Conservation (phyloP, 2,329 filamentous ascomycete genomes). For the Magnaporthiopsis rhizophila region DNA sequence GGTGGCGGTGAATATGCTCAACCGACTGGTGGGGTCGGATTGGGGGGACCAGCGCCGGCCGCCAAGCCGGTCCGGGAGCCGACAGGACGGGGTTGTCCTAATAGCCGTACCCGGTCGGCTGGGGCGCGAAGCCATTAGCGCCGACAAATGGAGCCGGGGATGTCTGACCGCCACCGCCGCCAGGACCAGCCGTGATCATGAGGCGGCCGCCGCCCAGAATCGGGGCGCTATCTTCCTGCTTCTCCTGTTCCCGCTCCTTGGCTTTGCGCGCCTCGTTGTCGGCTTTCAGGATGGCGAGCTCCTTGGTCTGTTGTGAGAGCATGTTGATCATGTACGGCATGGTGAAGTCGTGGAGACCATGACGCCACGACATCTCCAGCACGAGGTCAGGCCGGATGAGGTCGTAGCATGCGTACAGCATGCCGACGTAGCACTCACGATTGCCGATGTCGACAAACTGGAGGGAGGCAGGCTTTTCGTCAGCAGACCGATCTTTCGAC, state of each 20-base stretch:
- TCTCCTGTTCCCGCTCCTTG: slow-evolving; percentile 43
- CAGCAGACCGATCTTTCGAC: slow-evolving; percentile 19
- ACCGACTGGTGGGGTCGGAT: not conserved
- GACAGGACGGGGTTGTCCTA: slow-evolving; percentile 24
- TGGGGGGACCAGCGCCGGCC: not conserved
- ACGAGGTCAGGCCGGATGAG: slow-evolving; percentile 89
- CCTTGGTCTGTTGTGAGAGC: slow-evolving; percentile 80
- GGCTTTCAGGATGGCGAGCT: slow-evolving; percentile 77
- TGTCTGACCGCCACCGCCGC: slow-evolving; percentile 37
- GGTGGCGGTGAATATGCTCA: not conserved
- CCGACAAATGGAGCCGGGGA: slow-evolving; percentile 67
- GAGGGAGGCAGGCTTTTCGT: slow-evolving; percentile 12
- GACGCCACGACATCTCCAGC: slow-evolving; percentile 93
- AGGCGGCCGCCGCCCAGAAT: slow-evolving; percentile 83
- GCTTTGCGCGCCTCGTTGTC: slow-evolving; percentile 69
- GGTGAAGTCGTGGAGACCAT: slow-evolving; percentile 90
- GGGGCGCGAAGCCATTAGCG: slow-evolving; percentile 81
- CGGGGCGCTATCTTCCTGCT: slow-evolving; percentile 86
- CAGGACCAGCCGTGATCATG: slow-evolving; percentile 91
- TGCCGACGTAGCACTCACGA: slow-evolving; percentile 98
- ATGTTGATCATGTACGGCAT: slow-evolving; percentile 99
- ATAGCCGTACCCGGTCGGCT: slow-evolving; percentile 71
- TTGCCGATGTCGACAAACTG: slow-evolving; percentile 99
- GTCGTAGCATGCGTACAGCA: slow-evolving; percentile 98
- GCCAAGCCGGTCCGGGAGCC: not conserved